Evolutionary conservation across 257 asterid genomes (phyloP).

Genomic region (Gentiana macrophylla): DNA sequence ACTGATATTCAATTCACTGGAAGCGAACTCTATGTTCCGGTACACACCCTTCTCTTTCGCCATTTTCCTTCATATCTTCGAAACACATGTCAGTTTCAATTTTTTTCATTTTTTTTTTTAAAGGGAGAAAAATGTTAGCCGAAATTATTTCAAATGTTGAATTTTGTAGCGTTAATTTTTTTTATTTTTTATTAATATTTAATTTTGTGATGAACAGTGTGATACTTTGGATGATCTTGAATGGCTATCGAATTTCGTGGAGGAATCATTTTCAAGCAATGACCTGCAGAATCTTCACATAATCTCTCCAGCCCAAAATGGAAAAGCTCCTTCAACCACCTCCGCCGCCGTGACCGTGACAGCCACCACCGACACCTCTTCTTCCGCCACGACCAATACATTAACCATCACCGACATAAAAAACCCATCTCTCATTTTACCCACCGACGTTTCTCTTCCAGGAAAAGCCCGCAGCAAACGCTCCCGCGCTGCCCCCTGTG

Average conservation of each 20-base stretch:
- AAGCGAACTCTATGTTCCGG: constrained; percentile 89
- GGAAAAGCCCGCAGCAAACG: constrained; percentile 98
- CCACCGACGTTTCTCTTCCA: constrained; percentile 69
- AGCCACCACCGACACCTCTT: constrained; percentile 19
- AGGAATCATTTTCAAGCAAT: constrained; percentile 89
- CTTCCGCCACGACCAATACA: constrained; percentile 42
- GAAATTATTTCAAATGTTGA: not conserved
- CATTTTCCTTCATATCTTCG: not conserved
- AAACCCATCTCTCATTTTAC: constrained; percentile 36
- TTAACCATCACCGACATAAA: constrained; percentile 22
- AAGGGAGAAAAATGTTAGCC: not conserved
- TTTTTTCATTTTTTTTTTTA: not conserved
- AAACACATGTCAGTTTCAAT: not conserved
- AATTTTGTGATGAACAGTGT: constrained; percentile 31
- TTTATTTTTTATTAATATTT: no score
- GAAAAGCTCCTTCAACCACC: constrained; percentile 20
- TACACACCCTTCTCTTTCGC: constrained; percentile 10
- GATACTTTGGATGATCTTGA: constrained; percentile 95
- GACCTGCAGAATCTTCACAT: constrained; percentile 51
- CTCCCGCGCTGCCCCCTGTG: constrained; percentile 88
- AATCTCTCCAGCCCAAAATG: constrained; percentile 26
- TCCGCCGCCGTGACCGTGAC: constrained; percentile 16
- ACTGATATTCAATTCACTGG: constrained; percentile 58
- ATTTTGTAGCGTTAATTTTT: not conserved
- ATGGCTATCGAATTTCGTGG: constrained; percentile 97